Base-by-base conservation (phyloP, 2,329 filamentous ascomycete species). In the Paecilomyces sp. region DNA sequence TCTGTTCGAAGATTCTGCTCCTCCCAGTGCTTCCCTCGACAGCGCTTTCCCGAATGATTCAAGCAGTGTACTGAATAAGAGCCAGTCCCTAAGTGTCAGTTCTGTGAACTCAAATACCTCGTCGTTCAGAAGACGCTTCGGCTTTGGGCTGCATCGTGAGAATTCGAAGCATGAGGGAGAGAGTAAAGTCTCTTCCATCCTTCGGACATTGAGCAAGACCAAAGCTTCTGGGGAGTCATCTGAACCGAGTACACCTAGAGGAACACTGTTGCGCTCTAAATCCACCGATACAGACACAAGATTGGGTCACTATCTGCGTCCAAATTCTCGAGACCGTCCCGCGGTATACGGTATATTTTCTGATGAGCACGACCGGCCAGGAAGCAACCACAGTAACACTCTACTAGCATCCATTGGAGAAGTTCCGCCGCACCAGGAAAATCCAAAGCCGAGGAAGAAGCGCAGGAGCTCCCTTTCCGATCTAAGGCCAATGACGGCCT, bases 391-490 rank as follows among this genome's bases (percentile, higher is more conserved):
- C 53, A 79, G 80, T 64, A 81, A 81, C 51, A 72, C 73, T 11
- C 70, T 85, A 34, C 78, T 77, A 22, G 82, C 81, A 5, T 86
- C 81, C 68, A 81, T 76, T 65, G 79, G 77, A 78, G 79, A 72
- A 76, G 79, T 70, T 63, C 67, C 64, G 68, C 75, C 74, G 15
- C 80, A 82, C 1, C 81, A 78, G 64, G 71, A 72, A 28, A 66
- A 53, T 60, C 79, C 71, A 63, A 73, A 74, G n/a, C 76, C 79
- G 53, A 87, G 84, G 71, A 92, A 88, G 77, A 97, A 96, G 79
- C 84, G 93, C 58, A 87, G 93, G 71, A 97, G 92, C 76, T 97
- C 92, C 28, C 78, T 97, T 51, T 96, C 92, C 3, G 93, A 97
- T 72, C 81, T 97, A 55, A 89, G 86, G 65, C 82, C 79, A 59